Evolutionary conservation across 2,329 filamentous ascomycete genomes (phyloP).

Genomic region (Cordyceps militaris): DNA sequence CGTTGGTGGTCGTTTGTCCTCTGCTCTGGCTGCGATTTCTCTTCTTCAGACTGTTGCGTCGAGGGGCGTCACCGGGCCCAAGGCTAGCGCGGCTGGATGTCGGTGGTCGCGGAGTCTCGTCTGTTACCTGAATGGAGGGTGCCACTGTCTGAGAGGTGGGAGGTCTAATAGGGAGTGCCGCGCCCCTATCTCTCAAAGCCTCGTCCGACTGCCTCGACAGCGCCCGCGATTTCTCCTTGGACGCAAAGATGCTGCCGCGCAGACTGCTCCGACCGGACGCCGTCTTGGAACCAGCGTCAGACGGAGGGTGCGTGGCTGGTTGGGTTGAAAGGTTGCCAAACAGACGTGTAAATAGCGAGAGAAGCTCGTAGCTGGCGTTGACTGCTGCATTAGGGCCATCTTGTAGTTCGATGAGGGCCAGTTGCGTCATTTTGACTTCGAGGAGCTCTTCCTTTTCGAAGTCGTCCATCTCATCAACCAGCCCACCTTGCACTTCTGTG

Average conservation of each 20-base stretch:
- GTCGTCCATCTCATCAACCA: constrained; percentile 74
- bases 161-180: constrained; percentile 22
- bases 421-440: constrained; percentile 94
- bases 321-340: constrained; percentile 56
- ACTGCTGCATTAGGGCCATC: constrained; percentile 82
- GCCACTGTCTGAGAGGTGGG: constrained; percentile 41
- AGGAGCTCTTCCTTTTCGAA: constrained; percentile 80
- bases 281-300: constrained; percentile 61
- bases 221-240: constrained; percentile 36
- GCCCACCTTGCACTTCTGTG: constrained; percentile 31
- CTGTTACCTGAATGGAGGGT: constrained; percentile 71
- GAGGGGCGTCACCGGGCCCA: constrained; percentile 25
- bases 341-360: constrained; percentile 72
- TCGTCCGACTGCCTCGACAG: constrained; percentile 35
- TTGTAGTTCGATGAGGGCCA: constrained; percentile 72
- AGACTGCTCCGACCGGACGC: constrained; percentile 64
- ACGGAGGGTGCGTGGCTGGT: constrained; percentile 32
- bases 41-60: constrained; percentile 47
- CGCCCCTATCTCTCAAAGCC: constrained; percentile 31
- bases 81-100: constrained; percentile 27
- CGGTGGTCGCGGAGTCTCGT: constrained; percentile 46
- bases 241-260: constrained; percentile 72
- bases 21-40: constrained; percentile 44
- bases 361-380: constrained; percentile 77
- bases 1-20: constrained; percentile 37